A percentile compares a stretch with the other conserved stretches of the same genome.
phyloP scores from a whole-genome alignment of 345 rosid species.

The Corchorus olitorius region DNA sequence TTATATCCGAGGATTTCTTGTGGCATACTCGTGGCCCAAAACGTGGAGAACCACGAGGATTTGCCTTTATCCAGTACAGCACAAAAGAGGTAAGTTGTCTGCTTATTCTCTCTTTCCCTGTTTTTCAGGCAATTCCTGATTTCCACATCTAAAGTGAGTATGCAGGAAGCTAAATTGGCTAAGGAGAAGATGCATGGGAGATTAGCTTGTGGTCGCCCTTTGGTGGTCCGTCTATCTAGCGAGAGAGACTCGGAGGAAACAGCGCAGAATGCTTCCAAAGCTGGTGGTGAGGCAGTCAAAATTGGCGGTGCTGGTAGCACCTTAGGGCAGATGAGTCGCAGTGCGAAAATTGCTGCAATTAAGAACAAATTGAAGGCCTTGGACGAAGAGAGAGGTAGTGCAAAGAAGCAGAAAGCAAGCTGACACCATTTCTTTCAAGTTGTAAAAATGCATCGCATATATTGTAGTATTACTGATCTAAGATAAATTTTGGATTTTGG shows the following conservation, averaged over 20 bases:
- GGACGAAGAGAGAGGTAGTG: constrained; percentile 56
- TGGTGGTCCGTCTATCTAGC: constrained; percentile 80
- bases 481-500: not conserved
- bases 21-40: constrained; percentile 97
- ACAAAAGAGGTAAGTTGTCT: constrained; percentile 70
- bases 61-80: constrained; percentile 78
- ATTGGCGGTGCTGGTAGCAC: constrained; percentile 40
- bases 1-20: constrained; percentile 79
- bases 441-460: not conserved
- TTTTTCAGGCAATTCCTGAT: constrained; percentile 49
- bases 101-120: constrained; percentile 12
- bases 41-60: constrained; percentile 91
- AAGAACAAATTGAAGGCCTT: constrained; percentile 83
- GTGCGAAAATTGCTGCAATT: constrained; percentile 80
- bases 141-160: constrained; percentile 80
- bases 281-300: constrained; percentile 41
- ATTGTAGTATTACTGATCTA: not conserved
- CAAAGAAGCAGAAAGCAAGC: constrained; percentile 67
- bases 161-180: constrained; percentile 94
- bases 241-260: constrained; percentile 60
- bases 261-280: constrained; percentile 37
- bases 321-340: constrained; percentile 60
- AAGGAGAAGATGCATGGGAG: constrained; percentile 96
- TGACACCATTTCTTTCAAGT: constrained; percentile 20
- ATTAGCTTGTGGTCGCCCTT: constrained; percentile 85